Evolutionary conservation across 1,139 yeast genomes (phyloP).

Genomic region (Yamadazyma membranifaciens): DNA sequence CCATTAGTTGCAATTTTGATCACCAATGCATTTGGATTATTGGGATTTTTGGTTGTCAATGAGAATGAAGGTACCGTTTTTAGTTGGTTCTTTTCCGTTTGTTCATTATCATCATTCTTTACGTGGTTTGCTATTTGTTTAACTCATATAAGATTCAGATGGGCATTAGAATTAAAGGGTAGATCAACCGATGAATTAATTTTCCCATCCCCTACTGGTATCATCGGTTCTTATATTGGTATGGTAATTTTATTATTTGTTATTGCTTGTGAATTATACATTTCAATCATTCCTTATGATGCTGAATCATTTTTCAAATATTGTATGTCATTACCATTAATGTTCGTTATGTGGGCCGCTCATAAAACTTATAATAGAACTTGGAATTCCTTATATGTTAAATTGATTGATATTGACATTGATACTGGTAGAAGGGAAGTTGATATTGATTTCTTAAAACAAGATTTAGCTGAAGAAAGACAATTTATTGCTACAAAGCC

Average conservation of each 20-base stretch:
- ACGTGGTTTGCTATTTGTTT: slow-evolving; percentile 46
- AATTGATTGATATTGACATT: slow-evolving; percentile 43
- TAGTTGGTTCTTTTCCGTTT: slow-evolving; percentile 65
- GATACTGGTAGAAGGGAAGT: slow-evolving; percentile 52
- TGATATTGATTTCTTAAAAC: slow-evolving; percentile 44
- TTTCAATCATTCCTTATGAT: slow-evolving; percentile 45
- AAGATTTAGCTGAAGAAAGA: slow-evolving; percentile 45
- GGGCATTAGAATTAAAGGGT: slow-evolving; percentile 33
- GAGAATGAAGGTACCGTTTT: slow-evolving; percentile 50
- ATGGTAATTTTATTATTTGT: slow-evolving; percentile 37
- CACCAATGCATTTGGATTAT: slow-evolving; percentile 53
- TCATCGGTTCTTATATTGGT: slow-evolving; percentile 48
- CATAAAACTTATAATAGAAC: slow-evolving; percentile 27
- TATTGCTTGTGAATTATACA: slow-evolving; percentile 48
- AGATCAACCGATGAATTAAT: slow-evolving; percentile 45
- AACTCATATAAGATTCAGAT: slow-evolving; percentile 39
- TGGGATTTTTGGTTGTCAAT: slow-evolving; percentile 60
- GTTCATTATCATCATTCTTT: slow-evolving; percentile 61
- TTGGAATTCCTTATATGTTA: slow-evolving; percentile 30
- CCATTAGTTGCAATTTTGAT: slow-evolving; percentile 53
- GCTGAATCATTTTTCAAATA: slow-evolving; percentile 18
- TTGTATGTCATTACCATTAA: slow-evolving; percentile 33
- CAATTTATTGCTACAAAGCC: slow-evolving; percentile 27
- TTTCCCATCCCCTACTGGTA: slow-evolving; percentile 48
- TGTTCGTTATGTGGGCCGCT: slow-evolving; percentile 33